phyloP scores from a whole-genome alignment of 805 yeast genomes.

The Candida montana region DNA sequence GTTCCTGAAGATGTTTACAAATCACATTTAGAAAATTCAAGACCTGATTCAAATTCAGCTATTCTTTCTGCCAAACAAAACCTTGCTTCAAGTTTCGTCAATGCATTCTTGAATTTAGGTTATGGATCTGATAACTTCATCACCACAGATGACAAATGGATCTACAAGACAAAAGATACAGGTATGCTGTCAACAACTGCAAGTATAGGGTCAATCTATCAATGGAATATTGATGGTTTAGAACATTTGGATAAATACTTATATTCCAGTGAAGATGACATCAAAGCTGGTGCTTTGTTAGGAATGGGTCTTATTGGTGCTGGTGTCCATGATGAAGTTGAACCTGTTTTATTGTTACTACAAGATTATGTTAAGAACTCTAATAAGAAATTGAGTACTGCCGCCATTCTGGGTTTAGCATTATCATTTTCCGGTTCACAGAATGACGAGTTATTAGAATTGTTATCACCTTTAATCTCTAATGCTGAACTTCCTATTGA shows the following conservation, averaged over 20 bases:
- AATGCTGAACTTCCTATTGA: conserved; percentile 73
- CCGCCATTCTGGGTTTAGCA: conserved; percentile 89
- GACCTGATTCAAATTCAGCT: conserved; percentile 40
- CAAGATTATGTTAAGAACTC: conserved; percentile 74
- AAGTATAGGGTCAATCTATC: conserved; percentile 79
- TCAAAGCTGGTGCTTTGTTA: conserved; percentile 92
- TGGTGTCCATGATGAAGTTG: conserved; percentile 94
- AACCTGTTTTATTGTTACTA: conserved; percentile 80
- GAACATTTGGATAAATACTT: conserved; percentile 85
- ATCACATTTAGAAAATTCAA: conserved; percentile 74
- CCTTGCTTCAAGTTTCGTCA: conserved; percentile 91
- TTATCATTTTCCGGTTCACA: conserved; percentile 93
- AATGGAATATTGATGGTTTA: conserved; percentile 92
- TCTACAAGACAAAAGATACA: conserved; percentile 83
- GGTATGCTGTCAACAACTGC: conserved; percentile 94
- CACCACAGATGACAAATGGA: conserved; percentile 78
- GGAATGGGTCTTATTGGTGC: conserved; percentile 92
- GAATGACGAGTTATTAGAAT: conserved; percentile 72
- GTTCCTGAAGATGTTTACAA: conserved; percentile 94
- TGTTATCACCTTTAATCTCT: conserved; percentile 76
- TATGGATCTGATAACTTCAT: conserved; percentile 80
- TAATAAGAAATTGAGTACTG: conserved; percentile 58
- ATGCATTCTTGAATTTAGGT: conserved; percentile 86
- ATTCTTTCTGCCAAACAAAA: conserved; percentile 87
- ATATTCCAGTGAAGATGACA: conserved; percentile 77